Conservation (phyloP, 129 eudicot species). For the Centrapalus pauciflorus region DNA sequence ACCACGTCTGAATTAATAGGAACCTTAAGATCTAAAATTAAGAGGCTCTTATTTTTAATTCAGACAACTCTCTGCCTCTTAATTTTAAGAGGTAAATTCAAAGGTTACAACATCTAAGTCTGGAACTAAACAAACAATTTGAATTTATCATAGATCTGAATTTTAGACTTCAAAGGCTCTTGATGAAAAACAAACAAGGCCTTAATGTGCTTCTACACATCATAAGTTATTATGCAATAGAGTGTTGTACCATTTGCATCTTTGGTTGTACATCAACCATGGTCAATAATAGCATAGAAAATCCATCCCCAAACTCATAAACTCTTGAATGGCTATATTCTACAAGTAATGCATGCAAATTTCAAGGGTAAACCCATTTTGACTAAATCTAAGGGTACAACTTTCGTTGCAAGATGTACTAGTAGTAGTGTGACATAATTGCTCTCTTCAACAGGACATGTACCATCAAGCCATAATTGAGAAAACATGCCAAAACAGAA, state of each 20-base stretch:
- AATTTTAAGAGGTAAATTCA: too few species aligned
- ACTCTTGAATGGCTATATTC: background rate
- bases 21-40: too few species aligned
- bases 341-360: conserved; percentile 3
- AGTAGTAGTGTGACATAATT: conserved; percentile 13
- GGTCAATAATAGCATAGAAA: background rate
- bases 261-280: background rate
- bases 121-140: too few species aligned
- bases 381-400: conserved; percentile 19
- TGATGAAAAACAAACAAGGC: too few species aligned
- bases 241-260: background rate
- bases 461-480: conserved; percentile 41
- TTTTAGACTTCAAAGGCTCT: too few species aligned
- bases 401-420: conserved; percentile 10
- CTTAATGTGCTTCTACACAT: too few species aligned
- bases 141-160: too few species aligned
- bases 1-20: too few species aligned
- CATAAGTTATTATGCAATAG: background rate
- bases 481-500: conserved; percentile 37
- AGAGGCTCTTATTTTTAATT: too few species aligned
- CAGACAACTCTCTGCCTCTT: too few species aligned
- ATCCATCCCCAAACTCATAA: background rate
- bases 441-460: conserved; percentile 27
- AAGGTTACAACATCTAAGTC: too few species aligned
- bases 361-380: background rate